Percentiles rank a stretch among this genome's conserved stretches.
phyloP scores from a whole-genome alignment of 1,284 basidiomycete species.

The Inonotus obliquus region DNA sequence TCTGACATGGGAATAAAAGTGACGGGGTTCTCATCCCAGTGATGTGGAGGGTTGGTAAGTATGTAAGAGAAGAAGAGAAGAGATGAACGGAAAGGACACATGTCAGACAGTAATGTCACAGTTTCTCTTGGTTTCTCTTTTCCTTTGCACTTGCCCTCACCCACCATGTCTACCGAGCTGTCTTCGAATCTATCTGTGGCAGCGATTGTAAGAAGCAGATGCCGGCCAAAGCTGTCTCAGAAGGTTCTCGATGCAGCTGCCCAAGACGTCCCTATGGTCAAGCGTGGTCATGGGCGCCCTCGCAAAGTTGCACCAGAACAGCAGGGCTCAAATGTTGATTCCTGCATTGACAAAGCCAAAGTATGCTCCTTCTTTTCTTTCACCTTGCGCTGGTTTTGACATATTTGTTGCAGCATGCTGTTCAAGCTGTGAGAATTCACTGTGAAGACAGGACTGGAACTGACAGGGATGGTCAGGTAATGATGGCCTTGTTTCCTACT shows the following conservation, averaged over 20 bases:
- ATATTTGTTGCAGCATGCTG: too few relatives aligned
- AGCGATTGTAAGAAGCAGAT: background rate
- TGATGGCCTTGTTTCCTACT: too few relatives aligned
- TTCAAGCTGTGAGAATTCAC: too few relatives aligned
- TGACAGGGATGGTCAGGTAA: too few relatives aligned
- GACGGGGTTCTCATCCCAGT: background rate
- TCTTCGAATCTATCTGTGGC: background rate
- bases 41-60: too few relatives aligned
- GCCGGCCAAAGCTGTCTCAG: background rate
- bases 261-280: background rate
- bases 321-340: background rate
- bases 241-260: background rate
- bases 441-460: too few relatives aligned
- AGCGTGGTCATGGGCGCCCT: background rate
- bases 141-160: too few relatives aligned
- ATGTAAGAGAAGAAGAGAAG: too few relatives aligned
- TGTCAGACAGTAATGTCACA: too few relatives aligned
- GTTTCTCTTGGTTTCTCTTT: too few relatives aligned
- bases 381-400: background rate
- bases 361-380: background rate
- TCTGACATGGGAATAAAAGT: background rate
- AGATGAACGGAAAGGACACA: too few relatives aligned
- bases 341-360: background rate
- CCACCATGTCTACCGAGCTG: too few relatives aligned
- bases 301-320: background rate